A percentile compares a stretch with the other conserved stretches of the same genome.
Evolutionary conservation across 1,284 basidiomycete species (phyloP).

Genomic region (Fomitopsis betulina): DNA sequence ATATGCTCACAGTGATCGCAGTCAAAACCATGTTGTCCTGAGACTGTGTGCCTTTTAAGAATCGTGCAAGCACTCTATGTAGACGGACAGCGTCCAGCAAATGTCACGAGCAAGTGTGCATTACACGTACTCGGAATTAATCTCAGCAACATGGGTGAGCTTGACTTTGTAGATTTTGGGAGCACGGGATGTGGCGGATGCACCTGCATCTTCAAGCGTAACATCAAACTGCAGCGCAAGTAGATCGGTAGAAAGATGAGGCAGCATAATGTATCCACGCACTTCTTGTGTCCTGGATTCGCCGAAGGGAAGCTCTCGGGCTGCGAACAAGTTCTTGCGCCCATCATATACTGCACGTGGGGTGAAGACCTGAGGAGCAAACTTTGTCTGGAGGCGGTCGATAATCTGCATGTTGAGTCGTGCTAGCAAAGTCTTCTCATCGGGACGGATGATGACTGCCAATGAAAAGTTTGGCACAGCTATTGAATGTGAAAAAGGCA

Average conservation of each 20-base stretch:
- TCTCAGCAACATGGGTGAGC: constrained; percentile 63
- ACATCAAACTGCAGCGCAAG: constrained; percentile 52
- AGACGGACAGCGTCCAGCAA: background rate
- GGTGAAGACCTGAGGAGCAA: constrained; percentile 57
- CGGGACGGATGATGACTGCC: constrained; percentile 46
- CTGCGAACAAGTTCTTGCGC: constrained; percentile 69
- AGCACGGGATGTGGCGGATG: constrained; percentile 12
- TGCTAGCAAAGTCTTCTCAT: constrained; percentile 62
- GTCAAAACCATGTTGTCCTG: constrained; percentile 69
- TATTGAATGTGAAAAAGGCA: background rate
- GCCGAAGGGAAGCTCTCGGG: constrained; percentile 52
- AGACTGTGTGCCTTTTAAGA: constrained; percentile 60
- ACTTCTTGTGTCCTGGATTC: constrained; percentile 43
- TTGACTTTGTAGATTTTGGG: constrained; percentile 61
- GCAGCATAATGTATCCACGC: constrained; percentile 3
- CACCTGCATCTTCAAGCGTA: constrained; percentile 34
- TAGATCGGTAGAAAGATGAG: background rate
- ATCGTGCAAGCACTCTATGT: constrained; percentile 57
- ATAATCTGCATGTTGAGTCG: constrained; percentile 66
- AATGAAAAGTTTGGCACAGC: background rate
- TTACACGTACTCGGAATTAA: constrained; percentile 65
- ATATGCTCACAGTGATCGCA: constrained; percentile 56
- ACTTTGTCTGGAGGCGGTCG: constrained; percentile 47
- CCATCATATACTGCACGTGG: constrained; percentile 71
- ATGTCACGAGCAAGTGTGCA: constrained; percentile 2